Conservation (phyloP, 305 asterid genomes). For the Rubia occidens region DNA sequence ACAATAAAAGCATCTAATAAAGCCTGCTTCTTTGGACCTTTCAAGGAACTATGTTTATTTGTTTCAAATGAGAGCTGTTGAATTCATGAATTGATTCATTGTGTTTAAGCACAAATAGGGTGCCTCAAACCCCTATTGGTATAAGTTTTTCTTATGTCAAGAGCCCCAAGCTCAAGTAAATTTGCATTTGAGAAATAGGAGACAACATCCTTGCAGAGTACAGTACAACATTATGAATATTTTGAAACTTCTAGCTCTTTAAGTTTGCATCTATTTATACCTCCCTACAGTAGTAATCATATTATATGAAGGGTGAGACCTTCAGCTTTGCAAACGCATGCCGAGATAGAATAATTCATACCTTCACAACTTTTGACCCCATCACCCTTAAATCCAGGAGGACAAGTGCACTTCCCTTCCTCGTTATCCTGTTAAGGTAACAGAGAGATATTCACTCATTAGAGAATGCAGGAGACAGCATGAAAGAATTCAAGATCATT, state of each 20-base stretch:
- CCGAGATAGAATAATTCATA: slow-evolving; percentile 20
- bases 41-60: background rate
- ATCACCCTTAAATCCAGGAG: slow-evolving; percentile 65
- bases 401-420: slow-evolving; percentile 53
- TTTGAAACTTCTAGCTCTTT: background rate
- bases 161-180: background rate
- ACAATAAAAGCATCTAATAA: background rate
- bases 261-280: background rate
- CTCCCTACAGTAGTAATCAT: background rate
- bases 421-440: slow-evolving; percentile 37
- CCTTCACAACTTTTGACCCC: slow-evolving; percentile 63
- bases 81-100: background rate
- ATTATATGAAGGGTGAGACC: background rate
- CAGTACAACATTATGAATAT: background rate
- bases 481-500: background rate
- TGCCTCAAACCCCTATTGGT: background rate
- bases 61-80: background rate
- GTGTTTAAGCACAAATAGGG: background rate
- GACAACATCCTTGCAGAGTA: background rate
- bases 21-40: background rate
- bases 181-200: background rate
- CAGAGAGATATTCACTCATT: slow-evolving; percentile 15
- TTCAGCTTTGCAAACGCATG: background rate
- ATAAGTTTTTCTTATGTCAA: background rate
- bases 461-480: slow-evolving; percentile 13